Evolutionary conservation across 2,329 filamentous ascomycete species (phyloP).

Genomic region (Neurospora sp.): DNA sequence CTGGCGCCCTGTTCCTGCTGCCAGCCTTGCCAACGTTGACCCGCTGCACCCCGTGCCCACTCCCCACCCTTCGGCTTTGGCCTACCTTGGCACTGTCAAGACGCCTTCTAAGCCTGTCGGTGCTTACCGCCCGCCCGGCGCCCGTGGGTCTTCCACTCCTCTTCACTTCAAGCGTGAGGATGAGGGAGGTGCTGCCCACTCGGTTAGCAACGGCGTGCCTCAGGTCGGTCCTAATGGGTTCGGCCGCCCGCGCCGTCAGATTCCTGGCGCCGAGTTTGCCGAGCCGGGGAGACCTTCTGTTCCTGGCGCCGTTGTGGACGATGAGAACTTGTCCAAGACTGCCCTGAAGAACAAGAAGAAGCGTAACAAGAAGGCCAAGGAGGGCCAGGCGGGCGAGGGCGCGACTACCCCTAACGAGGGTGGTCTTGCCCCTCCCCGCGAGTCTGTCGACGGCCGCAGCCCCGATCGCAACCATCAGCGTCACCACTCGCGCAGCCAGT

Average conservation of each 20-base stretch:
- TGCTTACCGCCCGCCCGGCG: constrained; percentile 89
- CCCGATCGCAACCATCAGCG: constrained; percentile 51
- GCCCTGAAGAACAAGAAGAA: constrained; percentile 99
- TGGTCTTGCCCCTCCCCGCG: constrained; percentile 36
- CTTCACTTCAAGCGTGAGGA: constrained; percentile 97
- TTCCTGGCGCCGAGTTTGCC: constrained; percentile 76
- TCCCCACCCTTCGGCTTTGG: constrained; percentile 73
- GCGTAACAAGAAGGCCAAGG: constrained; percentile 81
- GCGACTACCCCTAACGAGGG: constrained; percentile 25
- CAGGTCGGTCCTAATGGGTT: constrained; percentile 73
- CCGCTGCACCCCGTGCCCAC: constrained; percentile 64
- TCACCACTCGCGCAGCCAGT: constrained; percentile 41
- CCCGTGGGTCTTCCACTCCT: constrained; percentile 78
- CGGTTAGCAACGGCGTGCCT: constrained; percentile 66
- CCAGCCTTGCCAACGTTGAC: constrained; percentile 52
- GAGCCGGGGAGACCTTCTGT: constrained; percentile 44
- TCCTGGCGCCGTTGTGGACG: constrained; percentile 60
- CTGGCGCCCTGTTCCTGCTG: constrained; percentile 69
- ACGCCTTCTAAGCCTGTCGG: constrained; percentile 95
- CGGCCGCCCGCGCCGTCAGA: constrained; percentile 60
- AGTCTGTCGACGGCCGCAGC: constrained; percentile 46
- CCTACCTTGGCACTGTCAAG: constrained; percentile 79
- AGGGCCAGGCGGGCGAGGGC: constrained; percentile 45
- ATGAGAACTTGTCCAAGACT: constrained; percentile 71
- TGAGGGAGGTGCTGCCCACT: constrained; percentile 79